Base-by-base conservation (phyloP, 2,329 filamentous ascomycete species). In the Bipolaris cookei region DNA sequence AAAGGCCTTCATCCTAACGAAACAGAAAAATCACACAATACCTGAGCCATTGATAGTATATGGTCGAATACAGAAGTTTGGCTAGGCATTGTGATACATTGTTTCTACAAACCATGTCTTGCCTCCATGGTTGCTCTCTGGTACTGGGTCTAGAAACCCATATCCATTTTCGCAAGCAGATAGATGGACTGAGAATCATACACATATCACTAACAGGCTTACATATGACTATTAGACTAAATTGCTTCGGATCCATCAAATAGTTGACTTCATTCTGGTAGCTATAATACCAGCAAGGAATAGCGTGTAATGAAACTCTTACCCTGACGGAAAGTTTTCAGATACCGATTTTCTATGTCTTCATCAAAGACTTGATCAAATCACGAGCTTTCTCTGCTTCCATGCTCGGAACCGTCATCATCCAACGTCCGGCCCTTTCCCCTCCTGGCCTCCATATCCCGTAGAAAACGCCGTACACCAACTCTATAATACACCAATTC, bases 391-490 rank as follows among this genome's bases (percentile, higher is more conserved):
- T 32, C 21, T 20, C 3, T 44, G 13, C 8, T 28, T 38, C 14
- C 34, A 16, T 13, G 7, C 28, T 3, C 16, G 37, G 18, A 25
- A 6, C 10, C 4, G 21, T 48, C 34, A 20, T 10, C 8, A 23
- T 21, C 3, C 3, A 37, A 38, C 34, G 45, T 34, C 45, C 14
- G 8, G 21, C 38, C 32, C 20, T n/a, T 13, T 38, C 25, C 14
- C 20, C 16, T 8, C 37, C 8, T 50, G 8, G 10, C 21, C 35
- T 10, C 11, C 37, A 20, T 25, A 39, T 4, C 37, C 7, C 6
- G 2, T 10, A 18, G 20, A 14, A 41, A 50, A 50, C 47, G 37
- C 47, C 47, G 10, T 21, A 50, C 37, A 38, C 45, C 45, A 38
- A 5, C 8, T 37, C 32, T 37, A 38, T 38, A 14, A 38, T 48